Base-by-base conservation (phyloP, 2,329 filamentous ascomycete species). In the Venturia pyrina region DNA sequence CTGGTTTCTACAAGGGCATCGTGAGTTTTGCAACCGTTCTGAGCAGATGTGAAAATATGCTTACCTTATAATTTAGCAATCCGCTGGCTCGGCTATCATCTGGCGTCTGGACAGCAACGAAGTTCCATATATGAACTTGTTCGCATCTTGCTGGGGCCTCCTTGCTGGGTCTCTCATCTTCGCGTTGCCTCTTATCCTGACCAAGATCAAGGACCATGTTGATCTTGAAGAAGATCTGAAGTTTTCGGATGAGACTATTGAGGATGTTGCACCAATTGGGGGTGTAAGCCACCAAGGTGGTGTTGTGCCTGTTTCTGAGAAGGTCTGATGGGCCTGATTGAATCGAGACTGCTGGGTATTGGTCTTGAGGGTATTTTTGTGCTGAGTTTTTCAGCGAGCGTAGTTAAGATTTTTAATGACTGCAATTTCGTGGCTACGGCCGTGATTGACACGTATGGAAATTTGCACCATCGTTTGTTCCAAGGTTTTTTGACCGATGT, bases 1-100 rank as follows among this genome's bases (percentile, higher is more conserved):
- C 91, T 53, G 93, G 90, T 68, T 93, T 90, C 81, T 95, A 95
- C 84, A 95, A 95, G 80, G 88, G 88, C 63, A 89, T 96, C 69
- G 53, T 59, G 19, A 59, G 53, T 59, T 15, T 7, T n/a, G 37
- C 37, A 11, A 40, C 19, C 1, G 2, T 15, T 34, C 50, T 56
- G 21, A 15, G 21, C 28, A 15, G 19, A 59, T 4, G 7, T 59
- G 28, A 17, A 19, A 10, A 37, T 21, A 10, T 11, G 8, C 53
- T 59, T 21, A 59, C 32, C 40, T 4, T 37, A 11, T 8, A n/a
- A 5, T 59, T 3, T 21, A 59, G 53, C 91, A 96, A 76, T 93
- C 90, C n/a, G 90, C 90, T 21, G 91, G 91, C 71, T 87, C 88
- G 3, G 91, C 89, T 67, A 84, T 93, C 71, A 89, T 85, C 72